A percentile compares a stretch with the other conserved stretches of the same genome.
Evolutionary conservation across 2,329 filamentous ascomycete species (phyloP).

Genomic region (Ceratocystis lukuohia): DNA sequence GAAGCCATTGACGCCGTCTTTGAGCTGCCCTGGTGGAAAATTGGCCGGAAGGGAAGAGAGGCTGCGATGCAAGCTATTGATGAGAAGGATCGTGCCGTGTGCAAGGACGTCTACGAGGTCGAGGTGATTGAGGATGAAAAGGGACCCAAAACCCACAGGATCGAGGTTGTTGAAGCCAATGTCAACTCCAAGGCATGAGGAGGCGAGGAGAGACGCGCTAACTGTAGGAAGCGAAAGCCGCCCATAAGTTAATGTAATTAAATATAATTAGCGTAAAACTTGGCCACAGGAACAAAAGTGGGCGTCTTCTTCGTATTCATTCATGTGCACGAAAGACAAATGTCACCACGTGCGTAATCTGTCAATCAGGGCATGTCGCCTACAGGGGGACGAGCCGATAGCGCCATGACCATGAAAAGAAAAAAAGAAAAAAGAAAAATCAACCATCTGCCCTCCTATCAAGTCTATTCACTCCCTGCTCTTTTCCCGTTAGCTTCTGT

Average conservation of each 20-base stretch:
- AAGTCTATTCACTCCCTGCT: not conserved
- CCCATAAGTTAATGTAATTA: no score
- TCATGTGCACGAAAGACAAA: not conserved
- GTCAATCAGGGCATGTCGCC: no score
- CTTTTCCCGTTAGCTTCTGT: not conserved
- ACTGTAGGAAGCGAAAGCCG: no score
- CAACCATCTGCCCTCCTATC: not conserved
- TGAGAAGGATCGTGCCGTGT: conserved; percentile 9
- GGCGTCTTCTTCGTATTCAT: not conserved
- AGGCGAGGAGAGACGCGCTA: not conserved
- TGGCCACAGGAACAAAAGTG: no score
- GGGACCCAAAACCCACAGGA: not conserved
- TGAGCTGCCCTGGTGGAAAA: conserved; percentile 59
- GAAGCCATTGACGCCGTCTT: conserved; percentile 63
- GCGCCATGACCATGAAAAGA: no score
- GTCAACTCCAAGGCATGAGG: not conserved
- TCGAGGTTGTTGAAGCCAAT: not conserved
- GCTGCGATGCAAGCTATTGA: conserved; percentile 33
- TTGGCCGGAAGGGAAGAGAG: conserved; percentile 45
- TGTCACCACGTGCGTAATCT: no score
- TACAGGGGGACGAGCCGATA: no score
- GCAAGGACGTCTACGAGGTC: conserved; percentile 3
- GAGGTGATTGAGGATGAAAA: conserved; percentile 5
- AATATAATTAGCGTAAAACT: no score
- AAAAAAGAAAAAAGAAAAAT: no score